Evolutionary conservation across 1,139 yeast species (phyloP).

Genomic region (Hanseniaspora sp.): DNA sequence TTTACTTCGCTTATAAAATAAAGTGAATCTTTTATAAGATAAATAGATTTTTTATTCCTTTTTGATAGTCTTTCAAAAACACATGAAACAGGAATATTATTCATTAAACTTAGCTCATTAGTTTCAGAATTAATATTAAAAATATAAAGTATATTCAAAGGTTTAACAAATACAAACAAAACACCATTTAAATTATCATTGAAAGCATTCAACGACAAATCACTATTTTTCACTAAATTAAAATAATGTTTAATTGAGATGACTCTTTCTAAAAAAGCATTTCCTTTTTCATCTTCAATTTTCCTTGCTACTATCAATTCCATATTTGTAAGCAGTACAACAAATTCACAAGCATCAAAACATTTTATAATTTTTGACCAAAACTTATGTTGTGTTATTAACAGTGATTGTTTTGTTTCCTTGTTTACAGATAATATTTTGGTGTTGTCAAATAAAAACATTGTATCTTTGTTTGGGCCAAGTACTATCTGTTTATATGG

Average conservation of each 20-base stretch:
- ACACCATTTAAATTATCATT: neutral
- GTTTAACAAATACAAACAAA: conserved; percentile 3
- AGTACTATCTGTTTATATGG: conserved; percentile 1
- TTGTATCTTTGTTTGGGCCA: neutral
- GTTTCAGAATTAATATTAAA: neutral
- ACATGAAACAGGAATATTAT: conserved; percentile 1
- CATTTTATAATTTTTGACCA: conserved; percentile 11
- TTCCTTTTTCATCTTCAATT: neutral
- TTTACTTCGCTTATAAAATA: neutral
- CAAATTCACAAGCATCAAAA: neutral
- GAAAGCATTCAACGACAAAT: neutral
- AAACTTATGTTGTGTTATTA: conserved; percentile 11
- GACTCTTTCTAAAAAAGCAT: neutral
- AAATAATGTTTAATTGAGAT: conserved; percentile 10
- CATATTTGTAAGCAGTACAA: neutral
- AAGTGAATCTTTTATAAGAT: neutral
- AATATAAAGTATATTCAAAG: conserved; percentile 2
- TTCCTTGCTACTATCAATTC: conserved; percentile 8
- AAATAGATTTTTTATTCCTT: neutral
- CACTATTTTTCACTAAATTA: conserved; percentile 2
- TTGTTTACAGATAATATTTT: conserved; percentile 10
- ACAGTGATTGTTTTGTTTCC: neutral
- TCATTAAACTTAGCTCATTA: neutral
- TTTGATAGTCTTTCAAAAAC: neutral
- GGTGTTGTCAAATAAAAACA: conserved; percentile 8